A percentile compares a stretch with the other conserved stretches of the same genome.
Evolutionary conservation across 2,329 filamentous ascomycete genomes (phyloP).

Genomic region (Setomelanomma holmii): DNA sequence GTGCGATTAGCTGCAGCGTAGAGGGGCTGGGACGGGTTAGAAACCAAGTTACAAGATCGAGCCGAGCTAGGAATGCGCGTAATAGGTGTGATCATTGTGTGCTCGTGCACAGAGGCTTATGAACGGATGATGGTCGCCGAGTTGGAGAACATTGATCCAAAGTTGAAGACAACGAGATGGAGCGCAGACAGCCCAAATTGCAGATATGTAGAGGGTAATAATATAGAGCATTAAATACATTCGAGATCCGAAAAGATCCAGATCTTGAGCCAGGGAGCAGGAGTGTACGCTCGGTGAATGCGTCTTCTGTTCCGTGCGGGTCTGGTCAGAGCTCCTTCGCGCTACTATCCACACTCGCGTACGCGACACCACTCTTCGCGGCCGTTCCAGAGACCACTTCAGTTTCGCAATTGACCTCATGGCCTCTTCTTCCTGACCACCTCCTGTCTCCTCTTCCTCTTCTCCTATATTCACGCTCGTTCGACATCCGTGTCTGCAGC

Average conservation of each 20-base stretch:
- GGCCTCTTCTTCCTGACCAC: slow-evolving; percentile 42
- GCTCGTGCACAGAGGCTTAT: slow-evolving; percentile 39
- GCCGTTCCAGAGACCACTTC: slow-evolving; percentile 37
- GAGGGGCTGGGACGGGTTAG: slow-evolving; percentile 45
- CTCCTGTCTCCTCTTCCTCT: slow-evolving; percentile 22
- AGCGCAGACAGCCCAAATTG: too few relatives aligned
- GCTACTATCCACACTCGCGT: slow-evolving; percentile 25
- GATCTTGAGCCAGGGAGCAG: slow-evolving; percentile 22
- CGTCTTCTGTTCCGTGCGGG: too few relatives aligned
- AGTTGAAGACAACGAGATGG: too few relatives aligned
- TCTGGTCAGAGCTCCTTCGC: slow-evolving; percentile 33
- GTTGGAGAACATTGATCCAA: slow-evolving; percentile 9
- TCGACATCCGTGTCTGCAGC: slow-evolving; percentile 24
- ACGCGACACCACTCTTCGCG: slow-evolving; percentile 25
- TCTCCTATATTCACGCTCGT: slow-evolving; percentile 21
- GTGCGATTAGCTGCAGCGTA: slow-evolving; percentile 33
- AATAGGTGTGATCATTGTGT: slow-evolving; percentile 31
- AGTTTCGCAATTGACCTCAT: slow-evolving; percentile 44
- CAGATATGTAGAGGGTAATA: too few relatives aligned
- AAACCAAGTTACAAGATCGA: slow-evolving; percentile 32
- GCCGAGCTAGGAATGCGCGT: slow-evolving; percentile 39
- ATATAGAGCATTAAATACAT: too few relatives aligned
- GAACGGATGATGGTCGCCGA: slow-evolving; percentile 22
- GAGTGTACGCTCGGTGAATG: slow-evolving; percentile 19
- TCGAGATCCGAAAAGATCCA: too few relatives aligned